Base-by-base conservation (phyloP, 768 basidiomycete species). In the Boletus insuetus region DNA sequence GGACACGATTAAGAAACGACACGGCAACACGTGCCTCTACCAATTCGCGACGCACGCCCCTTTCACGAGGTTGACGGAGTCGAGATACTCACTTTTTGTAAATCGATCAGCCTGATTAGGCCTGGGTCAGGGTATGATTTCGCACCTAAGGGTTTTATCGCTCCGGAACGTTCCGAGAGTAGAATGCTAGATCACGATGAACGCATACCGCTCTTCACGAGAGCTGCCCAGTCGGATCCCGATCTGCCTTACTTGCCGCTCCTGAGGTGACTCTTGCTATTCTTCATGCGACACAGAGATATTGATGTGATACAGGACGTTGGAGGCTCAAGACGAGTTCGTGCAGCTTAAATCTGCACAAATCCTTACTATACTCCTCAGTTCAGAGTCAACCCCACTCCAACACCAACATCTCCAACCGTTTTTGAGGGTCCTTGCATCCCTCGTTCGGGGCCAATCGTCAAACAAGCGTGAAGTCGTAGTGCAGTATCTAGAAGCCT, bases 171-270 rank as follows among this genome's bases (percentile, higher is more conserved):
- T n/a, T n/a, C n/a, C n/a, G n/a, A n/a, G n/a, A n/a, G n/a, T n/a
- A n/a, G n/a, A n/a, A n/a, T n/a, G n/a, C n/a, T 54, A 94, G 93
- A 94, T 66, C 91, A 92, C 51, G 91, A 94, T 37, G 93, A 94
- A 64, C 85, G 93, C 22, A 86, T 93, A 68, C 79, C 84, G 9
- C 78, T 93, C 51, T 93, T 94, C 63, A 78, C 82, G 12, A 77
- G 76, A 49, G 76, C 87, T 2, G 73, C 74, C 4, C 81, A 86
- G 64, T 69, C 69, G n/a, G 89, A 91, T 64, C 80, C 87, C 31
- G 91, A 94, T 56, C 75, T 93, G 46, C 93, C 93, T 2, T 94
- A 89, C 66, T 72, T 75, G 8, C 88, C 91, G 3, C 75, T 94
- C n/a, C 77, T 93, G 48, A 81, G 86, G 93, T 90, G 65, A 46